Percentiles rank a stretch among this genome's conserved stretches.
Evolutionary conservation across 306 rosid genomes (phyloP).

Genomic region (Citrullus mucosospermus): DNA sequence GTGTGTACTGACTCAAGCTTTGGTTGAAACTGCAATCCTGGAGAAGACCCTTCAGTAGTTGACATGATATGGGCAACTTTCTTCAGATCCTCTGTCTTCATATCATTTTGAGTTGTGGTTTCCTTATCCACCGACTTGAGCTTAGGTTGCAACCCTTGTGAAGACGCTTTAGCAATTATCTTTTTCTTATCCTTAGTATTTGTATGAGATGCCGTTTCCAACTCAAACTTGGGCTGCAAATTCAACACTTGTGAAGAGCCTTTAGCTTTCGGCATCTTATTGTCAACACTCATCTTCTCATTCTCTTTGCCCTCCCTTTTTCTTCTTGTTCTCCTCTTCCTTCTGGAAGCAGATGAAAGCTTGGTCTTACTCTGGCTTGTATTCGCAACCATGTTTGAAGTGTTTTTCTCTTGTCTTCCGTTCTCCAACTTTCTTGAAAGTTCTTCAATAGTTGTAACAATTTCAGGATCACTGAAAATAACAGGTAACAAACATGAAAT

Average conservation of each 20-base stretch:
- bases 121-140: not conserved
- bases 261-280: not conserved
- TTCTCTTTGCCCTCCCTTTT: not conserved
- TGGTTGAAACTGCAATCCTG: not conserved
- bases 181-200: not conserved
- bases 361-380: not conserved
- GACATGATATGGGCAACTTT: not conserved
- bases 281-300: not conserved
- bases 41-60: not conserved
- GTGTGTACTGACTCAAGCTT: not conserved
- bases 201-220: not conserved
- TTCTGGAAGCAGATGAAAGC: not conserved
- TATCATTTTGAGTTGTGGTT: not conserved
- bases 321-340: not conserved
- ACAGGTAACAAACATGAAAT: not conserved
- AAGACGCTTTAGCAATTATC: not conserved
- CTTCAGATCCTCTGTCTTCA: not conserved
- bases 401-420: not conserved
- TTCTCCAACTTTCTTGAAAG: not conserved
- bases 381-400: not conserved
- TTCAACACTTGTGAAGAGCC: not conserved
- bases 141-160: not conserved
- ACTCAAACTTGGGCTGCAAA: not conserved
- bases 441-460: not conserved
- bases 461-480: not conserved